Base-by-base conservation (phyloP, 106 monocot species). In the Dioscorea dumetorum region DNA sequence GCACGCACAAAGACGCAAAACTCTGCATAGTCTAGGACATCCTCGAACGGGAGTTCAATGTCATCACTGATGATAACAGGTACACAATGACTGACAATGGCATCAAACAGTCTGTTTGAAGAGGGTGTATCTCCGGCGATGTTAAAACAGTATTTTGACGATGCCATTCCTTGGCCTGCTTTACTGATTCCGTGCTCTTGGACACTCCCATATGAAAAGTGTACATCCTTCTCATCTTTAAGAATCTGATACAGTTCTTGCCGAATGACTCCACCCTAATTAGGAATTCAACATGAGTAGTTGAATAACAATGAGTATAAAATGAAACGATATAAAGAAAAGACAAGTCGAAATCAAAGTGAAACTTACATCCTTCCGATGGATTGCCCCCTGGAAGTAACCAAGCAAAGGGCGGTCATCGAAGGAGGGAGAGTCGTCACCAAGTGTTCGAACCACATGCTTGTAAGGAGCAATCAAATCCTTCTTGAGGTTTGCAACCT, bases 81-180 rank as follows among this genome's bases (percentile, higher is more conserved):
- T 3, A 91, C 78, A 64, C 95, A 91, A 54, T 84, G 91, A 58
- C 81, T 83, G 17, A 73, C 91, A 3, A 91, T 91, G 63, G 95
- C 83, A 67, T 97, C 88, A 49, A 91, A 91, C 11, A 97, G 86
- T 14, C 91, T 79, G 64, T 89, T 91, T 3, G 95, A 91, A 4
- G 95, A 97, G 8, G 95, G 95, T 0, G 91, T 95, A 66, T 89
- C 91, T 20, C 91, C 95, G 5, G 95, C 95, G 12, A 97, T 87
- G 51, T 77, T 85, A 12, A 91, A 80, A 66, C 91, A 91, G 70
- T 86, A 97, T 71, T 81, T 97, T 4, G 95, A 85, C 24, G 81
- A 70, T 15, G 81, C 66, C 91, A 95, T 95, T 14, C 88, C 95
- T 48, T 63, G 28, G 7, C 80, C 52, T 10, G 91, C 80, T 1